Conservation (phyloP, 1,284 basidiomycete genomes). For the Fomes fomentarius region DNA sequence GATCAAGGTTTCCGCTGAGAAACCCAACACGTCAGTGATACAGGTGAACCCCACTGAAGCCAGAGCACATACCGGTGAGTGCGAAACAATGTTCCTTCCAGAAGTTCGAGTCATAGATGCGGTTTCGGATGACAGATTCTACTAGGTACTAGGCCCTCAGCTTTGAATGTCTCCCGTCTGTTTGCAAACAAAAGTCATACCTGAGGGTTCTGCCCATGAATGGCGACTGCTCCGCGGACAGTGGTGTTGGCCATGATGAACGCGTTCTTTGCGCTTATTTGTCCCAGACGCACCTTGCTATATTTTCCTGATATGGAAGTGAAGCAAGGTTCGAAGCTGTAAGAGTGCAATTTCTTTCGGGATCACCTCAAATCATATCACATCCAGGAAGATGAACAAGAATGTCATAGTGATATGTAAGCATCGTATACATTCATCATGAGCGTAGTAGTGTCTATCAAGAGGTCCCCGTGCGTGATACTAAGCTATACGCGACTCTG, state of each 20-base stretch:
- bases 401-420: too few relatives aligned
- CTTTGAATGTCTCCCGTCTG: constrained; percentile 13
- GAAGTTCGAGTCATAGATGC: constrained; percentile 94
- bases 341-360: too few relatives aligned
- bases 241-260: constrained; percentile 88
- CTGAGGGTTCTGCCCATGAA: constrained; percentile 96
- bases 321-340: background rate
- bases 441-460: background rate
- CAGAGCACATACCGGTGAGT: constrained; percentile 65
- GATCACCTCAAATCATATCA: too few relatives aligned
- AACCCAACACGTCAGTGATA: constrained; percentile 5
- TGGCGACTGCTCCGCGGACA: constrained; percentile 75
- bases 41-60: background rate
- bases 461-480: too few relatives aligned
- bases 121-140: constrained; percentile 94
- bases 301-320: background rate
- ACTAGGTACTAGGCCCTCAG: constrained; percentile 79
- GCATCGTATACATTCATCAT: background rate
- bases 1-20: constrained; percentile 86
- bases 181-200: constrained; percentile 40
- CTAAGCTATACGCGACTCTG: too few relatives aligned
- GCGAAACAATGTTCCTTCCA: constrained; percentile 99
- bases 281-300: background rate
- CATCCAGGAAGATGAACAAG: too few relatives aligned
- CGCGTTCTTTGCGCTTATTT: constrained; percentile 32